A percentile compares a stretch with the other conserved stretches of the same genome.
These are phyloP conservation scores for Mortierella sp. DNA, from an alignment of 371 early-diverging fungal species.

Conservation along the genomic window DNA sequence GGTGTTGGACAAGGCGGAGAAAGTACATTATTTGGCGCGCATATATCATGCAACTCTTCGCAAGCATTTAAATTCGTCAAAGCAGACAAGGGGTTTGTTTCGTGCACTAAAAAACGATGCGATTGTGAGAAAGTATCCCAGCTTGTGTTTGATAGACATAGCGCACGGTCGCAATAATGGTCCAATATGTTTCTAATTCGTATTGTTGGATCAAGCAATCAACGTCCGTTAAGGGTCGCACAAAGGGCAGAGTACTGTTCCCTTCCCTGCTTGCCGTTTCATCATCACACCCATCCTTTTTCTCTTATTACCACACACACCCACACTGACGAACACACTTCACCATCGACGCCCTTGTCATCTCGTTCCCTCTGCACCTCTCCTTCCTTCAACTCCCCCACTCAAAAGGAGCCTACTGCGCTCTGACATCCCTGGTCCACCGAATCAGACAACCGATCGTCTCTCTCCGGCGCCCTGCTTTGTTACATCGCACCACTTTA, in stretches of 20 bases:
- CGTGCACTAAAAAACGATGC: not conserved
- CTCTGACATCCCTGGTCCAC: not conserved
- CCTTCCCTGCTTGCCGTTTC: not conserved
- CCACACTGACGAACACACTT: not conserved
- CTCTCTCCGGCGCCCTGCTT: not conserved
- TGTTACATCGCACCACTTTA: not conserved
- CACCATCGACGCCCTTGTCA: not conserved
- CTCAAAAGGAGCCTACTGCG: not conserved
- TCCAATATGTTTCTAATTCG: not conserved
- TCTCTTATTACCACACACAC: not conserved
- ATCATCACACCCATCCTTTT: not conserved
- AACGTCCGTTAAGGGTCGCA: not conserved
- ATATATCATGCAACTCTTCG: too few relatives aligned
- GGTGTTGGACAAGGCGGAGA: too few relatives aligned
- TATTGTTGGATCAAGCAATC: not conserved
- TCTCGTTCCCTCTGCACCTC: not conserved
- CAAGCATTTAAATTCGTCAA: too few relatives aligned
- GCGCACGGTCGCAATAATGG: not conserved
- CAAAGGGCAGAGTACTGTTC: not conserved
- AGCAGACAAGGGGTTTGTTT: not conserved
- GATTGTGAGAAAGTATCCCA: not conserved
- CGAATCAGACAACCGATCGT: not conserved
- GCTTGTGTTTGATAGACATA: too few relatives aligned
- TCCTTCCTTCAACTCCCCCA: not conserved
- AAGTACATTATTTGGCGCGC: too few relatives aligned